Base-by-base conservation (phyloP, 2,329 filamentous ascomycete species). In the Cladosporium sp. region DNA sequence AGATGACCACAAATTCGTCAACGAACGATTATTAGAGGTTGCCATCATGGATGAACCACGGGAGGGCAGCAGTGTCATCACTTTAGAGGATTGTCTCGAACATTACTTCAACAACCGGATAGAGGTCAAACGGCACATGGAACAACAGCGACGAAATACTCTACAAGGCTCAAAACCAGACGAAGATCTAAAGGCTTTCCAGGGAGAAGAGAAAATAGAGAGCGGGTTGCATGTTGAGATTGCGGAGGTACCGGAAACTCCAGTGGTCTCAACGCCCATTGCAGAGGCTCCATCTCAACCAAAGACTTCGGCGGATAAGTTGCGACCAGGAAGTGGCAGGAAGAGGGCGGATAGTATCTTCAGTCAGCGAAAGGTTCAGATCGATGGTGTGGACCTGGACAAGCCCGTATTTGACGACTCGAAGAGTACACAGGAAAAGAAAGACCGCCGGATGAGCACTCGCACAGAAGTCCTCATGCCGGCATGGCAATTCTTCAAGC, bases 401-500 rank as follows among this genome's bases (percentile, higher is more conserved):
- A 83, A 56, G 78, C 13, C 35, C 22, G 16, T 15, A 8, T 11
- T 30, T 5, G 41, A 45, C 13, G 49, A 51, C 15, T 19, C 39
- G 15, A 43, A 50, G 33, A 22, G 8, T 7, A n/a, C 36, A 7
- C 27, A 52, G 6, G 43, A 73, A 70, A 61, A 60, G 62, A 54
- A 57, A 43, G 50, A 55, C 33, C 42, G 62, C 30, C 61, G 63
- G 50, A 51, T 64, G 52, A 62, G 61, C 54, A 61, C 62, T 9
- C 58, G 78, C 56, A 95, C 92, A 63, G 91, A 95, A 60, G 86
- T 97, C 12, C 84, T 92, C 52, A 95, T 97, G 74, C 92, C 92
- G 32, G 93, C 93, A 2, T 97, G 91, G 90, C 92, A 96, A 62
- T 95, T 97, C 63, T 97, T 96, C 70, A 89, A 87, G 62, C 74